Evolutionary conservation across 495 filamentous ascomycete genomes (phyloP).

Genomic region (Haplographium delicatum): DNA sequence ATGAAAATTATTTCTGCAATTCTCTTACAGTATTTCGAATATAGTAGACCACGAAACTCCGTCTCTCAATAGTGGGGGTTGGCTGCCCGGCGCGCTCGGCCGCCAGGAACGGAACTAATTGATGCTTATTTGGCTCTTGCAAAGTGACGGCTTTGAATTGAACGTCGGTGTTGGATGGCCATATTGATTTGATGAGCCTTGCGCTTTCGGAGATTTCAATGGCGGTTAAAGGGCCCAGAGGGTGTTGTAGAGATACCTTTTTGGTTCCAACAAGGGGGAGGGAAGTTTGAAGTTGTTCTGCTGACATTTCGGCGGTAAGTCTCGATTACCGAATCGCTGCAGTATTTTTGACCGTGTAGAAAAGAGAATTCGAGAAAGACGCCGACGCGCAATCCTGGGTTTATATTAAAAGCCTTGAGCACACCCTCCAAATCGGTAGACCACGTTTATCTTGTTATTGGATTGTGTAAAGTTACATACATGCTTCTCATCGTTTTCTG

Average conservation of each 20-base stretch:
- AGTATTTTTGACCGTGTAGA: background rate
- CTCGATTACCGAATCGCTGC: background rate
- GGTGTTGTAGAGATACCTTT: constrained; percentile 38
- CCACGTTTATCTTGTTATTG: background rate
- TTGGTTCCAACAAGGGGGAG: constrained; percentile 17
- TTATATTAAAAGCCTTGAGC: background rate
- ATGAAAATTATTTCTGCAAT: background rate
- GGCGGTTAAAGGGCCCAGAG: constrained; percentile 53
- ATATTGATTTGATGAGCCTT: constrained; percentile 38
- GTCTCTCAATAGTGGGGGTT: constrained; percentile 43
- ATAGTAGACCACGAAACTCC: constrained; percentile 57
- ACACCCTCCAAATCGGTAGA: background rate
- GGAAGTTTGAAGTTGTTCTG: constrained; percentile 12
- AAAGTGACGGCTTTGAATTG: constrained; percentile 64
- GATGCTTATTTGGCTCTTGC: constrained; percentile 57
- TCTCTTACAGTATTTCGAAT: constrained; percentile 50
- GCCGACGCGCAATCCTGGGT: background rate
- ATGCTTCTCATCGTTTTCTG: constrained; percentile 1
- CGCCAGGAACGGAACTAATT: constrained; percentile 41
- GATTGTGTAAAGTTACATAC: background rate
- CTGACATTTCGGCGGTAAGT: constrained; percentile 9
- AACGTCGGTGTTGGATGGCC: constrained; percentile 44
- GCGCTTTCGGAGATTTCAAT: constrained; percentile 48
- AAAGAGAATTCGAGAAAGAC: background rate
- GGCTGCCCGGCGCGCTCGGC: constrained; percentile 38